Evolutionary conservation across 164 flowering plant genomes (phyloP), one percentile per base, ranked within the genome.

Genomic region (Tinospora cordifolia): DNA sequence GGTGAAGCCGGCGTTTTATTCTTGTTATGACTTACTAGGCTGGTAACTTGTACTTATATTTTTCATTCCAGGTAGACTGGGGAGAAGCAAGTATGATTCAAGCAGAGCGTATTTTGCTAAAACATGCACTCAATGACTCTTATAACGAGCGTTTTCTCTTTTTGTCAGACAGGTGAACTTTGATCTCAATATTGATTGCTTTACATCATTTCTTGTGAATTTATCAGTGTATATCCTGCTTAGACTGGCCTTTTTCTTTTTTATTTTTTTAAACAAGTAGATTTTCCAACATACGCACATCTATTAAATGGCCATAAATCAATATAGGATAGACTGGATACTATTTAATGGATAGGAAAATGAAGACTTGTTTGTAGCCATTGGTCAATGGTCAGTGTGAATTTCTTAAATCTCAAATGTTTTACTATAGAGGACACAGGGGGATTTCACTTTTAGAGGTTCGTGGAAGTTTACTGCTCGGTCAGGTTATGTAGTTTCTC

Each of bases 1-100:
- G 4, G 36, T 44, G 47, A 44, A 44, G 12, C 47, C 9, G 47
- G 14, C 47, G 11, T 12, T 65, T 19, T 36, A 3, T 34, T 65
- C 47, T 38, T 40, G 46, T 40, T 22, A 19, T 65, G 64, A 24
- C 40, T 26, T 22, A 2, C 40, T 65, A 21, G 66, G 19, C 65
- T 44, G 41, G 47, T 68, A 47, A 40, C 49, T 69, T 21, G 30
- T 63, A 51, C 10, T 24, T 47, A 63, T 24, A 57, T 49, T 62
- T 79, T 72, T 38, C 65, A 27, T 75, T 76, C 73, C 91, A 94
- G 99, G 96, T 94, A 80, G 97, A 92, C 74, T 92, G 99, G 99
- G 99, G 98, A 81, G 92, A 79, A 78, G 88, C 97, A 71, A 92
- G 82, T 80, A 94, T 94, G 99, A 86, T 94, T 63, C 82, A 83